Evolutionary conservation across 495 filamentous ascomycete species (phyloP).

Genomic region (Daldinia grandis): DNA sequence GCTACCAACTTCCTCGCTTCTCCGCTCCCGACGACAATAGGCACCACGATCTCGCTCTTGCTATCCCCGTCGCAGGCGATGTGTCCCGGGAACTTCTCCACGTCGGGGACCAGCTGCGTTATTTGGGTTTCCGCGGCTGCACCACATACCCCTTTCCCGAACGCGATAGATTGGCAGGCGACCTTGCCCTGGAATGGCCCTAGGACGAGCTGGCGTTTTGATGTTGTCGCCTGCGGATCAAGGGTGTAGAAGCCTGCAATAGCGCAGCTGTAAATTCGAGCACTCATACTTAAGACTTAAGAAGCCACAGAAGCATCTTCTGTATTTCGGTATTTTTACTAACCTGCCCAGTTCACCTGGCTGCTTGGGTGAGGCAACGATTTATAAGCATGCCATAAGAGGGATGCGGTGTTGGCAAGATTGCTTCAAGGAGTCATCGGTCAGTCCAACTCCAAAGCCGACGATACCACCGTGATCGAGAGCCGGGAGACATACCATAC

Average conservation of each 20-base stretch:
- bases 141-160: constrained; percentile 85
- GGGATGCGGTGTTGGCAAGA: constrained; percentile 81
- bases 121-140: constrained; percentile 69
- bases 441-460: constrained; percentile 1
- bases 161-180: constrained; percentile 84
- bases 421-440: constrained; percentile 63
- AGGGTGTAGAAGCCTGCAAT: constrained; percentile 79
- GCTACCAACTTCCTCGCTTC: constrained; percentile 69
- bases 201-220: constrained; percentile 69
- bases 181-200: constrained; percentile 91
- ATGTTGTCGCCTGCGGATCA: constrained; percentile 62
- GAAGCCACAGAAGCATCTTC: neutral
- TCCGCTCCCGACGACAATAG: constrained; percentile 63
- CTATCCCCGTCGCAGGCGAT: constrained; percentile 89
- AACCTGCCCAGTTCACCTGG: constrained; percentile 86
- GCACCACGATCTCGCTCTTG: constrained; percentile 91
- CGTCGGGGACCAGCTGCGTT: constrained; percentile 79
- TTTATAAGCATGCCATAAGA: constrained; percentile 86
- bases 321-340: constrained; percentile 22
- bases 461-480: neutral
- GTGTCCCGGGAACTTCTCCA: constrained; percentile 81
- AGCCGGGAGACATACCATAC: constrained; percentile 42
- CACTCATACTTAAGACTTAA: neutral
- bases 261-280: constrained; percentile 5
- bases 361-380: constrained; percentile 77